A percentile compares a stretch with the other conserved stretches of the same genome.
phyloP scores from a whole-genome alignment of 2,329 filamentous ascomycete species.

The Tolypocladium ophioglossoides region DNA sequence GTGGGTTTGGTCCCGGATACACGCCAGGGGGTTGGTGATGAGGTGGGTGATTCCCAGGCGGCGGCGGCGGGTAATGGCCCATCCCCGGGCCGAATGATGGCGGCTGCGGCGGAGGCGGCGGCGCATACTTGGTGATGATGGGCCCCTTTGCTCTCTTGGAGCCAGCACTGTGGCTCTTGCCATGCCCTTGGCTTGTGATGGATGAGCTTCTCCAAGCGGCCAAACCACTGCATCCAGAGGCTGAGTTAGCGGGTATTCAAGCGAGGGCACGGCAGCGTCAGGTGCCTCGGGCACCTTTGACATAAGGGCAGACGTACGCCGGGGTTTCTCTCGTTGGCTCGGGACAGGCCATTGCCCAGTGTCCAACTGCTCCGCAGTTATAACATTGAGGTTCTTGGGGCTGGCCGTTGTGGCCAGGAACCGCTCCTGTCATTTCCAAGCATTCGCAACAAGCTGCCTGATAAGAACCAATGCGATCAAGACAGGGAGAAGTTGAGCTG shows the following conservation, averaged over 20 bases:
- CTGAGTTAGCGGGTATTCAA: conserved; percentile 2
- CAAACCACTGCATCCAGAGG: conserved; percentile 18
- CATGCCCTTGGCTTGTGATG: conserved; percentile 12
- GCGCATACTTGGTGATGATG: conserved; percentile 25
- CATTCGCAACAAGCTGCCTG: background rate
- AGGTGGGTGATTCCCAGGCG: conserved; percentile 13
- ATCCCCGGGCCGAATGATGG: conserved; percentile 5
- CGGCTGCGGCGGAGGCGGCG: conserved; percentile 11
- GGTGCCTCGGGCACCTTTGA: too few relatives aligned
- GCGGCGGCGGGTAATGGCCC: conserved; percentile 11
- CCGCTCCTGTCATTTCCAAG: conserved; percentile 18
- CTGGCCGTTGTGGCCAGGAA: conserved; percentile 16
- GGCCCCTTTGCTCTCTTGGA: conserved; percentile 22
- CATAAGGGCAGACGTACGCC: conserved; percentile 24
- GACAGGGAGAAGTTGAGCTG: background rate
- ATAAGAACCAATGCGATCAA: background rate
- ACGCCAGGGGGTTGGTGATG: conserved; percentile 12
- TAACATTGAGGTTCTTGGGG: conserved; percentile 35
- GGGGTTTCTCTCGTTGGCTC: conserved; percentile 36
- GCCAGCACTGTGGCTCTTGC: conserved; percentile 17
- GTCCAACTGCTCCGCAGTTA: conserved; percentile 40
- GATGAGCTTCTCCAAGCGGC: conserved; percentile 25
- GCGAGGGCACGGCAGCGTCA: background rate
- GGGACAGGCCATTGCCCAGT: conserved; percentile 43
- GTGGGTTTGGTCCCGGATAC: background rate